Percentiles rank a stretch among this genome's conserved stretches.
Evolutionary conservation across 768 basidiomycete species (phyloP).

Genomic region (Clavaria fumosa): DNA sequence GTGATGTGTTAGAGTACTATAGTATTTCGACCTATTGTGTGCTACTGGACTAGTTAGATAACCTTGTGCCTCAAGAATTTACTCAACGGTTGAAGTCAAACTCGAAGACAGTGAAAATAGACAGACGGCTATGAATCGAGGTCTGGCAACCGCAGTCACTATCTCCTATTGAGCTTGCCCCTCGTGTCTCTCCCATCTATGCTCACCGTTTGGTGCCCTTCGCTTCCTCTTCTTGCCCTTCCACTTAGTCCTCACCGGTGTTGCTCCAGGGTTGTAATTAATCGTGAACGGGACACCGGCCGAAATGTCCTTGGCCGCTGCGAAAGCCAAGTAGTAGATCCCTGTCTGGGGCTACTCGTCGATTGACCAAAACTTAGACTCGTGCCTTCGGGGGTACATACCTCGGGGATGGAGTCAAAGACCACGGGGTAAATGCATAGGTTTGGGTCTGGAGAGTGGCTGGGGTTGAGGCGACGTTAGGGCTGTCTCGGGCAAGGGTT

Average conservation of each 20-base stretch:
- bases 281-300: slow-evolving; percentile 43
- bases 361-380: not conserved
- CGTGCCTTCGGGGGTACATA: slow-evolving; percentile 15
- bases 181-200: too few relatives aligned
- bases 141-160: too few relatives aligned
- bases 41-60: too few relatives aligned
- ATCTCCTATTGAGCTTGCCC: too few relatives aligned
- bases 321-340: slow-evolving; percentile 48
- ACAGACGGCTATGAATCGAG: too few relatives aligned
- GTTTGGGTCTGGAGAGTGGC: slow-evolving; percentile 57
- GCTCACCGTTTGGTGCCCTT: too few relatives aligned
- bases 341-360: slow-evolving; percentile 25
- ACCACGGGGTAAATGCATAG: slow-evolving; percentile 40
- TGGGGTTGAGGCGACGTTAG: slow-evolving; percentile 14
- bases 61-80: too few relatives aligned
- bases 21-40: too few relatives aligned
- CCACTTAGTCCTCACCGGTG: slow-evolving; percentile 10
- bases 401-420: slow-evolving; percentile 44
- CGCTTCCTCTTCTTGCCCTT: slow-evolving; percentile 18
- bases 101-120: too few relatives aligned
- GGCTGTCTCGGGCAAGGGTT: not conserved
- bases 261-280: slow-evolving; percentile 42
- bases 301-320: slow-evolving; percentile 31
- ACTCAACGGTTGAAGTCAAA: too few relatives aligned
- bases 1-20: too few relatives aligned